Evolutionary conservation across 495 filamentous ascomycete genomes (phyloP), one percentile per base, ranked within the genome.

Genomic region (Tuber umbilicatum): DNA sequence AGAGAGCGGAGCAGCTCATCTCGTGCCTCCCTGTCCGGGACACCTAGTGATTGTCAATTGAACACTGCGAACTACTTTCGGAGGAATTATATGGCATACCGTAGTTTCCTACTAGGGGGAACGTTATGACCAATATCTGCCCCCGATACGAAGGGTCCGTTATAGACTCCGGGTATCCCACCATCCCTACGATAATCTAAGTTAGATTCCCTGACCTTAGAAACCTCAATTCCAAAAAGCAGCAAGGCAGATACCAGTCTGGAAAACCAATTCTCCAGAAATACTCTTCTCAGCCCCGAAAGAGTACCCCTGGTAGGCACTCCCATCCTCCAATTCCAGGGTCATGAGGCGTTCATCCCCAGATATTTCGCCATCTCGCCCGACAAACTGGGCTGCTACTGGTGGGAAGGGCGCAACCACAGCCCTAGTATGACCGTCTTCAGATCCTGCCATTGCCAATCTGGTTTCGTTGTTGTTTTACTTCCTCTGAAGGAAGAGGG

Each of bases 191-290:
- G 40, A 43, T n/a, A 45, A 55, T 40, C 14, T 3, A 47, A 6
- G 71, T 80, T 38, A 80, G 78, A 68, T 27, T 14, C 68, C 38
- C 21, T 40, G 35, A 50, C 4, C 4, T 37, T 64, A n/a, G 45
- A 50, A 43, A 41, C 23, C 27, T 10, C 45, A 16, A 12, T 70
- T 64, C 40, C 23, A 38, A 37, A 68, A 35, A 69, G n/a, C 19
- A 39, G 38, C 38, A 70, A 31, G 64, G 35, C 14, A 71, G 60
- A 76, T 80, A 82, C 81, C 81, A 70, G 95, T 99, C 87, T 99
- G 95, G 86, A 99, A 99, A 84, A 99, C 95, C 83, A 98, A 86
- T 88, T 99, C 95, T 81, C 95, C 95, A 74, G 94, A 91, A 80
- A 95, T 89, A 82, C 91, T 96, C 87, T 92, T 95, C 81, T 93